Base-by-base conservation (phyloP, 2,329 filamentous ascomycete genomes). In the Colletotrichum sp. region DNA sequence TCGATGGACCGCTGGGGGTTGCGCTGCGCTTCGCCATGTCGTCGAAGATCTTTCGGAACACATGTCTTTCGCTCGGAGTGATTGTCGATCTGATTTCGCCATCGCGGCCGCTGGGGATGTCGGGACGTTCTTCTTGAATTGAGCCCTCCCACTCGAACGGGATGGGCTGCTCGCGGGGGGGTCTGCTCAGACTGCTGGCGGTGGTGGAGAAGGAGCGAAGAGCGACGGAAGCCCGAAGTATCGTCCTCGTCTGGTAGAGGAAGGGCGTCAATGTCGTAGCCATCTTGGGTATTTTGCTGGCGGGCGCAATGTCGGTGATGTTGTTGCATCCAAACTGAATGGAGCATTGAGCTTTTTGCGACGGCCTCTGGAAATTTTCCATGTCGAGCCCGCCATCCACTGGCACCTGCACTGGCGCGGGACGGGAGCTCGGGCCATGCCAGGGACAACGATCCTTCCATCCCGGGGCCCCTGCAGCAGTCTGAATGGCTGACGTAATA, bases 171-270 rank as follows among this genome's bases (percentile, higher is more conserved):
- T 68, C 52, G 18, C 9, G 79, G 78, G 12, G 83, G 5, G 59
- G 81, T 21, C 82, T 57, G 7, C 63, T 30, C 16, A 36, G 59
- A 28, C 80, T 71, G 66, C 26, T 18, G 39, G 71, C 60, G 15
- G 65, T 75, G 3, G 75, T 71, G 7, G 65, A 80, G 67, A 76
- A 73, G 73, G 78, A 78, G 36, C 67, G 77, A 34, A 66, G 71
- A 39, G 78, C 79, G 59, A 75, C 44, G 12, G 74, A 71, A 85
- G 81, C 78, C 7, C 85, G 83, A 74, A 87, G 84, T 36, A 93
- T 88, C 0, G 94, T 95, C 75, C 89, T 87, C 7, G 94, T 95
- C 78, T 94, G 93, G 81, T 95, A 95, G 8, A 96, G 88, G 73
- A 95, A 95, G 0, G 93, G 92, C 6, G 92, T 84, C 16, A 92